These are phyloP conservation scores for Mortierella sp. DNA, from an alignment of 371 early-diverging fungal species.

Conservation along the genomic window DNA sequence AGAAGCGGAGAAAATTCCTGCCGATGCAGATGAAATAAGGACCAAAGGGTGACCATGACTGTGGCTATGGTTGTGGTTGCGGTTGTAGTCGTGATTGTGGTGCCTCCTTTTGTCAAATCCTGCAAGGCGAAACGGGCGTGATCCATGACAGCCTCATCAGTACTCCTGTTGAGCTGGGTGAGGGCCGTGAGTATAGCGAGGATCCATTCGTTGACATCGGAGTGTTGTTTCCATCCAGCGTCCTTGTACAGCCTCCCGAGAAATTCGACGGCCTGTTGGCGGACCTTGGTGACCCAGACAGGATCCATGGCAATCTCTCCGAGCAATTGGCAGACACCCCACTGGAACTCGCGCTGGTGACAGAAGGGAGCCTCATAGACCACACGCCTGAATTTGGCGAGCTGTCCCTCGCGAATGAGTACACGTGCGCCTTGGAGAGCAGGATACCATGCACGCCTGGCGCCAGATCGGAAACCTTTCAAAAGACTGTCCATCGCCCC, in stretches of 20 bases:
- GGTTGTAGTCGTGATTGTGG: background rate
- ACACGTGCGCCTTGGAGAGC: background rate
- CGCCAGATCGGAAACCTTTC: background rate
- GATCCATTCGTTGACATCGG: background rate
- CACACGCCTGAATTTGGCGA: background rate
- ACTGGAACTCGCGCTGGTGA: background rate
- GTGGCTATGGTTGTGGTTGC: too few relatives aligned
- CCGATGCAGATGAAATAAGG: background rate
- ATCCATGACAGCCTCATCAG: background rate
- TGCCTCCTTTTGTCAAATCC: background rate
- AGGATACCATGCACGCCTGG: conserved; percentile 3
- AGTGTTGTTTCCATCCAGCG: background rate
- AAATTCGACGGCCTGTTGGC: background rate
- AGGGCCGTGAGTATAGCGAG: background rate
- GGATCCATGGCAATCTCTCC: conserved; percentile 6
- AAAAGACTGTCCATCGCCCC: background rate
- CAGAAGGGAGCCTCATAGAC: background rate
- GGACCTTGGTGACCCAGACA: background rate
- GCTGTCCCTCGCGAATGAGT: background rate
- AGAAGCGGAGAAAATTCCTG: background rate
- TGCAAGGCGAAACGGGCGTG: background rate
- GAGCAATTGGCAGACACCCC: conserved; percentile 12
- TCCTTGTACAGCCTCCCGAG: background rate
- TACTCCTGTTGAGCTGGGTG: background rate
- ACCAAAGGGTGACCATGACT: too few relatives aligned